Evolutionary conservation across 140 eudicot genomes (phyloP).

Genomic region (Senecio squalidus): DNA sequence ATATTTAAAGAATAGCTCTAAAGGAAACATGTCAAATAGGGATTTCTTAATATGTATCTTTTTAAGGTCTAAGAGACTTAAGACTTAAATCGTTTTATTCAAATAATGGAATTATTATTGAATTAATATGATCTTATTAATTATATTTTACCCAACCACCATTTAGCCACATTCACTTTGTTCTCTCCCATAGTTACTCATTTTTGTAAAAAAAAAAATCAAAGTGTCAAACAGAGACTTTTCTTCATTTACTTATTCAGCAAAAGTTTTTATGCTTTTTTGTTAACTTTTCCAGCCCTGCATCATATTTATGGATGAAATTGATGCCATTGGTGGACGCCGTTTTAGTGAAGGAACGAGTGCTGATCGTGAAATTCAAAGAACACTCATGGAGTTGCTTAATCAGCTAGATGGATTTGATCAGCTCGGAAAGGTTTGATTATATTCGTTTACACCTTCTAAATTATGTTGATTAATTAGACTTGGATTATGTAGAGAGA

Average conservation of each 20-base stretch:
- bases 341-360: constrained; percentile 99
- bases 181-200: neutral
- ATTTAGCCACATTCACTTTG: neutral
- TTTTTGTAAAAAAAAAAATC: neutral
- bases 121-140: too few relatives aligned
- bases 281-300: constrained; percentile 58
- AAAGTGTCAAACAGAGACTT: neutral
- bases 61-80: too few relatives aligned
- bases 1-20: neutral
- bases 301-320: constrained; percentile 96
- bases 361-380: constrained; percentile 97
- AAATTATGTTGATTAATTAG: neutral
- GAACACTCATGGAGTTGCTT: constrained; percentile 96
- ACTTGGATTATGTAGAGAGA: neutral
- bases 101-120: too few relatives aligned
- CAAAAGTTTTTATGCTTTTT: constrained; percentile 2
- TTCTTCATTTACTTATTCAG: neutral
- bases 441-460: neutral
- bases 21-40: neutral
- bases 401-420: constrained; percentile 97
- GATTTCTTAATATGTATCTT: too few relatives aligned
- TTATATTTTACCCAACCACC: neutral
- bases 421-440: constrained; percentile 84
- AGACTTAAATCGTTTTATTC: too few relatives aligned
- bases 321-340: constrained; percentile 97